Evolutionary conservation across 129 eudicot genomes (phyloP).

Genomic region (Centella asiatica): DNA sequence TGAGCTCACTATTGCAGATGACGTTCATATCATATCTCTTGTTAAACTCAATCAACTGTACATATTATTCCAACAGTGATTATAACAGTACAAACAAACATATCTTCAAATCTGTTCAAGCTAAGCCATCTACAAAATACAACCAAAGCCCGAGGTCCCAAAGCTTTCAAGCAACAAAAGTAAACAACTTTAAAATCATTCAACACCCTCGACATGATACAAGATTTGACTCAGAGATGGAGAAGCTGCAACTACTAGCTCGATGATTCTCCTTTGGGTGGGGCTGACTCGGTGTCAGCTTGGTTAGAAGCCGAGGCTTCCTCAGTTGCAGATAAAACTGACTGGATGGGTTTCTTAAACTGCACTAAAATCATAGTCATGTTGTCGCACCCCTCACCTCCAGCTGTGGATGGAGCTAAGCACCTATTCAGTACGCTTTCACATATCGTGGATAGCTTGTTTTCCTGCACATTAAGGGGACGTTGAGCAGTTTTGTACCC

Average conservation of each 20-base stretch:
- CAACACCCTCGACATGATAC: background rate
- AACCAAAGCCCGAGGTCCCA: background rate
- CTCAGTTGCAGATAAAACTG: constrained; percentile 3
- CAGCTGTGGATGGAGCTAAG: constrained; percentile 96
- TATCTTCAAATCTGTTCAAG: background rate
- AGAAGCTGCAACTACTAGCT: constrained; percentile 3
- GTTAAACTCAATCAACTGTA: constrained; percentile 9
- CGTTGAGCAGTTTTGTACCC: background rate
- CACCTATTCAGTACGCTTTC: constrained; percentile 69
- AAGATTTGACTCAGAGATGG: too few species aligned
- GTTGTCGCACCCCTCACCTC: constrained; percentile 97
- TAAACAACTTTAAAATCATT: background rate
- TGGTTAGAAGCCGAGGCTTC: constrained; percentile 24
- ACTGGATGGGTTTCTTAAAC: constrained; percentile 51
- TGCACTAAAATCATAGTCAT: constrained; percentile 97
- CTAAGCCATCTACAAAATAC: constrained; percentile 2
- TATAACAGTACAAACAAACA: background rate
- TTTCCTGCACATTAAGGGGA: constrained; percentile 44
- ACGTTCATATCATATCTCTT: too few species aligned
- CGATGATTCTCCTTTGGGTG: constrained; percentile 18
- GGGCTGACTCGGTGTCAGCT: constrained; percentile 9
- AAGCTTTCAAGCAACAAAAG: background rate
- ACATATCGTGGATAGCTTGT: constrained; percentile 67
- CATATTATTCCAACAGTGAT: background rate
- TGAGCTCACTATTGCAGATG: too few species aligned